These are phyloP conservation scores for Gigaspora rosea DNA, from an alignment of 192 early-diverging fungal species.

Conservation along the genomic window DNA sequence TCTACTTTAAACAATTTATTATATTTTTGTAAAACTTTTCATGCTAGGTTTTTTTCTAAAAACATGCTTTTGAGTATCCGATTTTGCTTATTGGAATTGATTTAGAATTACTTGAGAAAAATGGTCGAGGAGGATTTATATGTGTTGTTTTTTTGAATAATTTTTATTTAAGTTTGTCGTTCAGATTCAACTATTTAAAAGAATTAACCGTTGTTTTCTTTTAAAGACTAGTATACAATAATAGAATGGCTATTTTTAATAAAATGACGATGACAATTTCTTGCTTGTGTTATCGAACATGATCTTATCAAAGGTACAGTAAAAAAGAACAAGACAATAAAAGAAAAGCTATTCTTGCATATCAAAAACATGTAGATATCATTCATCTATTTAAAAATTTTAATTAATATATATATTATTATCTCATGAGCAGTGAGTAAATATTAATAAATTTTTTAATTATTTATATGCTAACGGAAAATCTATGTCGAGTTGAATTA, in stretches of 20 bases:
- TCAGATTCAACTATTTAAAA: not conserved
- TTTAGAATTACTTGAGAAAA: conserved; percentile 29
- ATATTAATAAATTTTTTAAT: not conserved
- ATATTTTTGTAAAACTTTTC: conserved; percentile 41
- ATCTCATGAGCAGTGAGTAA: too few relatives aligned
- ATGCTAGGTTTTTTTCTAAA: conserved; percentile 48
- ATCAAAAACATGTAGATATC: conserved; percentile 24
- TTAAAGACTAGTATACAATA: conserved; percentile 11
- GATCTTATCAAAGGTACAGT: not conserved
- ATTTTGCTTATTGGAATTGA: conserved; percentile 50
- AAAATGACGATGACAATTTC: conserved; percentile 28
- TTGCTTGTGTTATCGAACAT: not conserved
- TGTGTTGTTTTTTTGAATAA: conserved; percentile 2
- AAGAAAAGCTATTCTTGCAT: conserved; percentile 33
- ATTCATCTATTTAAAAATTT: not conserved
- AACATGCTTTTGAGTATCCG: conserved; percentile 55
- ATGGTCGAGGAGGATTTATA: not conserved
- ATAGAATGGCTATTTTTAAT: conserved; percentile 15
- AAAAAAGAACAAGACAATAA: conserved; percentile 16
- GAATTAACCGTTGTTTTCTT: not conserved
- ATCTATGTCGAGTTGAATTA: conserved; percentile 33
- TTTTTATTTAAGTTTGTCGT: too few relatives aligned
- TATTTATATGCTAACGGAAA: conserved; percentile 28
- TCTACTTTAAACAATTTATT: not conserved
- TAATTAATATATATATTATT: too few relatives aligned